Base-by-base conservation (phyloP, 2,329 filamentous ascomycete genomes). In the Aspergillus niger region DNA sequence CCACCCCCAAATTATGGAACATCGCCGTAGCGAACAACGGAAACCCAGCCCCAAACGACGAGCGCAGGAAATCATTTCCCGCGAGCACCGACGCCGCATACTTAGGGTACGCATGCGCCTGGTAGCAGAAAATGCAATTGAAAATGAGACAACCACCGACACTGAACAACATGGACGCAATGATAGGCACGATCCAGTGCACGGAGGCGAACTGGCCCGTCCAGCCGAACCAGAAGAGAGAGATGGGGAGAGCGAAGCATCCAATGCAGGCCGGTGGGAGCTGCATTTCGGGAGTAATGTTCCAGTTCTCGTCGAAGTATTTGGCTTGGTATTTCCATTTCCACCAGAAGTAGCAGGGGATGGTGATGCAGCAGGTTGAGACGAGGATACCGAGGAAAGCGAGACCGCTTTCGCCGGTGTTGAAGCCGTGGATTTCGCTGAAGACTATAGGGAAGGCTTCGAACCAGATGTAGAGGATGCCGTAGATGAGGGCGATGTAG, bases 81-180 rank as follows among this genome's bases (percentile, higher is more conserved):
- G 89, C 89, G 0, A 89, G 90, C 0, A 89, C 89, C 0, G 87
- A 90, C 2, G 89, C 88, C 1, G 88, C 85, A 72, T 89, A 91
- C 0, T 84, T 83, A 0, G 89, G 89, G 68, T 91, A 91, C 3
- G 88, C 87, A 65, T 86, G 86, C 36, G 90, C 84, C 82, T 90
- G 89, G 76, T 91, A 91, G 73, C 90, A 86, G 66, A 90, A 89
- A 6, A 87, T 89, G 2, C 86, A 85, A 83, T 89, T 89, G 77
- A 90, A 90, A 57, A 90, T 89, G 32, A 84, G 76, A 63, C 87
- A 89, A 65, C 90, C 91, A 57, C 88, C 88, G 36, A 91, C 85
- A 15, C 87, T 87, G 57, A 91, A 86, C 38, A 90, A 78, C 17
- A 80, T 81, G 1, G 83, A 83, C 59, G 86, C 89, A 49, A 90